These are phyloP conservation scores for Proliferodiscus dingleyae DNA, from an alignment of 2,329 filamentous ascomycete species.

Conservation along the genomic window DNA sequence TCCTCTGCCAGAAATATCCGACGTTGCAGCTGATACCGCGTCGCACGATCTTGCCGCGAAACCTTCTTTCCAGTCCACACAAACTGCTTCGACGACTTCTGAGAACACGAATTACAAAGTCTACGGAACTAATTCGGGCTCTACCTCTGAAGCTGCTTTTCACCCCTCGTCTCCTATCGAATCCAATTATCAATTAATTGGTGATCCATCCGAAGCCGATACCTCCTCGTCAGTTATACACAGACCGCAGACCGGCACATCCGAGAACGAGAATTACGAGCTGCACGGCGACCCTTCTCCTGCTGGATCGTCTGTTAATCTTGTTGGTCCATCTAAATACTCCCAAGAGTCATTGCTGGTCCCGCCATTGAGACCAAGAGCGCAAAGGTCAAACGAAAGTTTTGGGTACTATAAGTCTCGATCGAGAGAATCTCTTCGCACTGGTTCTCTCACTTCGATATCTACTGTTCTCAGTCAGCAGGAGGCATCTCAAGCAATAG, in stretches of 20 bases:
- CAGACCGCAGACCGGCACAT: constrained; percentile 22
- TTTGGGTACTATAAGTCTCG: constrained; percentile 45
- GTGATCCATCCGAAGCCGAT: constrained; percentile 39
- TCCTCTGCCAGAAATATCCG: constrained; percentile 24
- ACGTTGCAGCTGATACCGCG: constrained; percentile 14
- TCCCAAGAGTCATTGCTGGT: constrained; percentile 59
- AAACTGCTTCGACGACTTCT: constrained; percentile 28
- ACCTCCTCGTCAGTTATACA: constrained; percentile 21
- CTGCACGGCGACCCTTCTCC: constrained; percentile 42
- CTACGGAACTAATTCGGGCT: constrained; percentile 20
- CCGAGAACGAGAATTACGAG: constrained; percentile 46
- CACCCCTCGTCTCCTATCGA: constrained; percentile 21
- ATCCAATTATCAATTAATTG: constrained; percentile 48
- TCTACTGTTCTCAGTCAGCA: constrained; percentile 43
- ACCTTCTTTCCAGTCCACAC: constrained; percentile 30
- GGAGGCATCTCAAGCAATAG: constrained; percentile 27
- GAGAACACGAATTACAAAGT: constrained; percentile 33
- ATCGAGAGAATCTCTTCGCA: constrained; percentile 49
- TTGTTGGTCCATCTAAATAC: constrained; percentile 37
- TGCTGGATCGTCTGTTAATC: constrained; percentile 35
- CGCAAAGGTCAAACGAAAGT: constrained; percentile 44
- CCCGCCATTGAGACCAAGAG: constrained; percentile 47
- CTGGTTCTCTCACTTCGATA: constrained; percentile 51
- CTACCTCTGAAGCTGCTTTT: constrained; percentile 19
- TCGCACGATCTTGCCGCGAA: constrained; percentile 30